phyloP scores from a whole-genome alignment of 2,329 filamentous ascomycete genomes.

The Pseudogymnoascus sp. region DNA sequence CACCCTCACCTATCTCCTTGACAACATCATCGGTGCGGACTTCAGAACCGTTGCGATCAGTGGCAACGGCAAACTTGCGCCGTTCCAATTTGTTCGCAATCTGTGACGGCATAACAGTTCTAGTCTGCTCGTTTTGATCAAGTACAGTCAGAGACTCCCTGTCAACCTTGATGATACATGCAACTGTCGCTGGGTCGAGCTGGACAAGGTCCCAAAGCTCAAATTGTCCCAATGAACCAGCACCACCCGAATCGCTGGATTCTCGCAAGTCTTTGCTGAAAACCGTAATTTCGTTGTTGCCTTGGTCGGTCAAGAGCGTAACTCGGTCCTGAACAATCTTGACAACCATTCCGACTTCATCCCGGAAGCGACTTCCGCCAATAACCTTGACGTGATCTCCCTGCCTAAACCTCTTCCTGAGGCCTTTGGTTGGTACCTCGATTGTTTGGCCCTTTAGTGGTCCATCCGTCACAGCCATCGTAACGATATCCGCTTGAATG shows the following conservation, averaged over 20 bases:
- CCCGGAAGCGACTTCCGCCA: slow-evolving; percentile 84
- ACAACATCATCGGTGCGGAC: slow-evolving; percentile 88
- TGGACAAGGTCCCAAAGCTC: slow-evolving; percentile 91
- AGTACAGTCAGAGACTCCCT: slow-evolving; percentile 83
- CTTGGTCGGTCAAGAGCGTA: slow-evolving; percentile 87
- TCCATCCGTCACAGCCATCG: slow-evolving; percentile 75
- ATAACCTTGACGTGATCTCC: slow-evolving; percentile 99
- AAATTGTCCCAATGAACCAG: slow-evolving; percentile 77
- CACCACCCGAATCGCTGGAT: slow-evolving; percentile 82
- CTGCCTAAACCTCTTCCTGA: slow-evolving; percentile 85
- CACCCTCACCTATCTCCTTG: slow-evolving; percentile 79
- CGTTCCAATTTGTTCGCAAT: slow-evolving; percentile 82
- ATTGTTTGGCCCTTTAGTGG: slow-evolving; percentile 75
- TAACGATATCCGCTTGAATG: slow-evolving; percentile 87
- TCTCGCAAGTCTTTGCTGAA: slow-evolving; percentile 96
- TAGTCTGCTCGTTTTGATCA: slow-evolving; percentile 78
- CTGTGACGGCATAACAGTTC: slow-evolving; percentile 80
- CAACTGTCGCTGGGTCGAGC: slow-evolving; percentile 85
- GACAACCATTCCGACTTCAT: slow-evolving; percentile 95
- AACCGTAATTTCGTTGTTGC: slow-evolving; percentile 87
- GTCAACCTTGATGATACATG: slow-evolving; percentile 89
- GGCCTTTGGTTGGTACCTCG: slow-evolving; percentile 82
- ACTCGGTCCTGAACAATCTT: slow-evolving; percentile 88
- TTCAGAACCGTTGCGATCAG: slow-evolving; percentile 86
- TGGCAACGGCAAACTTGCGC: slow-evolving; percentile 77